Evolutionary conservation across 371 early-diverging fungal genomes (phyloP), one percentile per base, ranked within the genome.

Genomic region (Mucor mucedo): DNA sequence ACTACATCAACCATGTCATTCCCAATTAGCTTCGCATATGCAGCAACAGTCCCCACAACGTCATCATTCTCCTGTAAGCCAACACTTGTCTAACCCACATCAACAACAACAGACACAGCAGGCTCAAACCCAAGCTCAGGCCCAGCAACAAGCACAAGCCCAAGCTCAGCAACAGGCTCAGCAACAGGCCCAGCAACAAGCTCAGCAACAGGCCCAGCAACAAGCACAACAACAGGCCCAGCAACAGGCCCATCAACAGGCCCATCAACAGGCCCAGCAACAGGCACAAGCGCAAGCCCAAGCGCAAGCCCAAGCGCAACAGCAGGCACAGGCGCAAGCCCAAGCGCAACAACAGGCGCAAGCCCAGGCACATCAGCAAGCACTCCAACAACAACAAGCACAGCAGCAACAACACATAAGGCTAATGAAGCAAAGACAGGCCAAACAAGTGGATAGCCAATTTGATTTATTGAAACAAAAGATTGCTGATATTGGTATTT

Each of bases 391-490:
- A 16, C 35, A 35, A 8, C 35, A 42, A 13, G 59, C 58, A 4
- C 67, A 57, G 35, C 68, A 70, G 9, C 50, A 56, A 16, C 71
- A 71, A n/a, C 64, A 67, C 9, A 55, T 68, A 29, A 60, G 63
- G 1, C 33, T 69, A 27, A 38, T 63, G 44, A 50, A 63, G 16
- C 74, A 71, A 59, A 57, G 57, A 21, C 69, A 75, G 57, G 68
- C 67, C 5, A 70, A 71, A 52, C 70, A 75, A 42, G 55, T 77
- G 3, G 72, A 77, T 28, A 38, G 68, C 40, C 71, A 70, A 60
- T 81, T 75, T 65, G 78, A 81, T 9, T 7, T 62, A 5, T 30
- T 81, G 16, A 66, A 69, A 28, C 70, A 73, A 52, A 72, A 60
- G 35, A 70, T 77, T 5, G 50, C 60, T 8, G 78, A 71, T 4